Evolutionary conservation across 2,329 filamentous ascomycete genomes (phyloP), one percentile per base, ranked within the genome.

Genomic region (Colletotrichum viniferum): DNA sequence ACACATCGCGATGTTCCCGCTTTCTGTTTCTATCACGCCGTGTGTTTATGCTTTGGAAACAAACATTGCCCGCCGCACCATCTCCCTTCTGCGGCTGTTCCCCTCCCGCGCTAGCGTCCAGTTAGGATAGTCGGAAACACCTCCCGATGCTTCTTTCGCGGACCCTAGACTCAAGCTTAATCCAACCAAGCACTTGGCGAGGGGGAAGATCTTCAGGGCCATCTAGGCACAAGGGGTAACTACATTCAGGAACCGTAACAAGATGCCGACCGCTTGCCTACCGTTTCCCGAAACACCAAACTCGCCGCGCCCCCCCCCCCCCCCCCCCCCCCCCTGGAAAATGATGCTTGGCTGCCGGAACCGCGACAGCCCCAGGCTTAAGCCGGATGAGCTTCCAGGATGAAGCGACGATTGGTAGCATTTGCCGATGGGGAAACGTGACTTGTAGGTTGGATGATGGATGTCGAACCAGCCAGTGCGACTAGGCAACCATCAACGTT

Each of bases 391-490:
- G 38, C 55, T 74, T 74, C 64, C 24, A 26, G 32, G 9, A 3
- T 43, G 62, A 66, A 38, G 68, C 26, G 30, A 38, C n/a, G 24
- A 36, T 28, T 21, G 55, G 38, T 48, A 58, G 30, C 38, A 28
- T 63, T 62, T 48, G 62, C 69, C 62, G 69, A 72, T 62, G 16
- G n/a, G 36, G 30, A 36, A 67, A 56, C 14, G 62, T 66, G 32
- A 28, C 62, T 56, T 55, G 32, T 30, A 13, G 21, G 32, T 38
- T 5, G 43, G 55, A 32, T 24, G 32, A 48, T n/a, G 21, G 6
- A 28, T 5, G 28, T 73, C 69, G 63, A 76, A 76, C 63, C 70
- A n/a, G 69, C 60, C 73, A 67, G 69, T 75, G 73, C 63, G 48
- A 26, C 43, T 5, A 26, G n/a, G 65, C 14, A 8, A 48, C 4